A percentile compares a stretch with the other conserved stretches of the same genome.
Evolutionary conservation across 164 flowering plant genomes (phyloP).

Genomic region (Magnolia changhungtana): DNA sequence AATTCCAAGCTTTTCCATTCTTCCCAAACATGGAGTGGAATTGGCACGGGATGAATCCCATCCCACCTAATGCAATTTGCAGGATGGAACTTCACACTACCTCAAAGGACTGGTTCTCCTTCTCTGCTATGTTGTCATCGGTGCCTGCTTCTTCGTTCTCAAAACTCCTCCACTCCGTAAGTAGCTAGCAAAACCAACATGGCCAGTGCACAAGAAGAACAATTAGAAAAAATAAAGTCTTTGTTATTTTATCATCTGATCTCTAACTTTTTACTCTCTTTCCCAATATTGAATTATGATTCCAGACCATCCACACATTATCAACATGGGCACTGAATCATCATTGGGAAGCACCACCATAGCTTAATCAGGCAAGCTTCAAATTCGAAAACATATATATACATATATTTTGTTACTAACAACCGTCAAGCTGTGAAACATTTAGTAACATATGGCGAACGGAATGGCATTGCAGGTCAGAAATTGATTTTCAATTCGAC

Average conservation of each 20-base stretch:
- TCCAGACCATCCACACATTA: slow-evolving; percentile 14
- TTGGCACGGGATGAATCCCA: too few species aligned
- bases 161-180: slow-evolving; percentile 33
- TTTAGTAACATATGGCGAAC: background rate
- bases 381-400: background rate
- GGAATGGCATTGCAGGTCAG: background rate
- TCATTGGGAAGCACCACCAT: slow-evolving; percentile 2
- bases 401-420: too few species aligned
- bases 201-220: background rate
- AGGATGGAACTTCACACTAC: slow-evolving; percentile 89
- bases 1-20: too few species aligned
- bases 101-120: slow-evolving; percentile 72
- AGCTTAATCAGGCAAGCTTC: slow-evolving; percentile 6
- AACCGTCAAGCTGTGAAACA: background rate
- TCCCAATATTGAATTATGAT: background rate
- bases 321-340: slow-evolving; percentile 9
- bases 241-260: background rate
- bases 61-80: too few species aligned
- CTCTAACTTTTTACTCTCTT: background rate
- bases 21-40: too few species aligned
- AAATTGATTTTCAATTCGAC: too few species aligned
- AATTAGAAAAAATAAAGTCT: background rate
- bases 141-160: slow-evolving; percentile 56
- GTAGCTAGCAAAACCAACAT: background rate
- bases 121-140: slow-evolving; percentile 55